Conservation (phyloP, 495 filamentous ascomycete species). For the Hypoxylon perforatum region DNA sequence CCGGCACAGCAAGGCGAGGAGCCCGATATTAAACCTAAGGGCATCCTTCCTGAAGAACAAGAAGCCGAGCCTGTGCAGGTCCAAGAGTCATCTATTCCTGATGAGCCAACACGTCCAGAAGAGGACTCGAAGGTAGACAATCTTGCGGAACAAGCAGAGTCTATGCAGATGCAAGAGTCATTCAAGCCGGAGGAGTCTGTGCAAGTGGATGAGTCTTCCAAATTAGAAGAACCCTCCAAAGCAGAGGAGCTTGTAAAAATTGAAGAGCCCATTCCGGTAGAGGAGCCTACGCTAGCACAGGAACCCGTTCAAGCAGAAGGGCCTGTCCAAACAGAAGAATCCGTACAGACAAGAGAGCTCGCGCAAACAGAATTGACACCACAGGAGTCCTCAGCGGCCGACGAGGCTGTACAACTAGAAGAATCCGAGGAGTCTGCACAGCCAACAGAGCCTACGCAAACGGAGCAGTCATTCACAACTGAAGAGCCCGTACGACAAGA, state of each 20-base stretch:
- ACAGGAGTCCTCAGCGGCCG: too few relatives aligned
- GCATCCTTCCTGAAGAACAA: slow-evolving; percentile 6
- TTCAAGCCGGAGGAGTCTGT: neutral
- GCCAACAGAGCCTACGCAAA: neutral
- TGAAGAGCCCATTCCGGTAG: neutral
- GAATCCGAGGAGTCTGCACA: neutral
- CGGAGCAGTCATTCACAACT: too few relatives aligned
- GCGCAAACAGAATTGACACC: neutral
- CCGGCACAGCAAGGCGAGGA: slow-evolving; percentile 6
- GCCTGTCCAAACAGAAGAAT: neutral
- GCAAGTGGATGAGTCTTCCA: neutral
- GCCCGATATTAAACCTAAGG: neutral
- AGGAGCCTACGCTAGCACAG: neutral
- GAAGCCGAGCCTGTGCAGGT: slow-evolving; percentile 1
- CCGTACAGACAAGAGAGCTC: neutral
- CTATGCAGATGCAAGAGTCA: neutral
- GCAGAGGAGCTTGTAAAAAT: neutral
- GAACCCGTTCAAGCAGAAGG: neutral
- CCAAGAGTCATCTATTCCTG: neutral
- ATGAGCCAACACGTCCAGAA: slow-evolving; percentile 5
- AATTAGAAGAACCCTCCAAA: neutral
- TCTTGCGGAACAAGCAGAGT: neutral
- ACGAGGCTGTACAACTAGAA: neutral
- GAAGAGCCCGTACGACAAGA: neutral
- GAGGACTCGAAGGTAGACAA: neutral